Evolutionary conservation across 768 basidiomycete genomes (phyloP), one percentile per base, ranked within the genome.

Genomic region (Rossbeevera mucosa): DNA sequence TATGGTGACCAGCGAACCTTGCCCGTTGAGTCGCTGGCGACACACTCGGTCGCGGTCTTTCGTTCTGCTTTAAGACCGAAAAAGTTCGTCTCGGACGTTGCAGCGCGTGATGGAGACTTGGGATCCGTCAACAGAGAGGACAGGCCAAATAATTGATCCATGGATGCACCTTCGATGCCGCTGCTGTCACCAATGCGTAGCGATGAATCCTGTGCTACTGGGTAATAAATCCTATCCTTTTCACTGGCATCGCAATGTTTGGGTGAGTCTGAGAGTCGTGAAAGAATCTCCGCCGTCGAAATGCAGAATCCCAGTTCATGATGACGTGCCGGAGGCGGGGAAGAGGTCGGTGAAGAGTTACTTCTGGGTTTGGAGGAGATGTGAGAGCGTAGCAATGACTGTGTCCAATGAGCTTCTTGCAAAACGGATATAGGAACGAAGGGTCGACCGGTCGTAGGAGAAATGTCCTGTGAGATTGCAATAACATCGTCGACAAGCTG

Each of bases 401-500:
- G 83, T 24, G 73, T 75, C 93, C 93, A 97, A 56, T 86, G 83
- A 1, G 92, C 86, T 0, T 81, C 76, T 63, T 94, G 88, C 7
- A 95, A 67, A 7, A 83, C 73, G 2, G 75, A 61, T 29, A 86
- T 71, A 0, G 89, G 79, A 4, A 88, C 88, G 64, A 82, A 94
- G 0, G 83, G 79, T 14, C 74, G 76, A 4, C 79, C 76, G 0
- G 88, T 92, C 0, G 77, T 76, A 0, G 87, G 84, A 21, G 89
- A 94, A 30, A 82, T 72, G 60, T 95, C 90, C 49, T 76, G 75
- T 12, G 89, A 86, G 40, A 94, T 83, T 18, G 70, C 63, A 36
- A 89, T 80, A 26, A 95, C 74, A 64, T 94, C 88, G 22, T 94
- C 91, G 63, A 88, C 81, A 12, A 79, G 71, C 92, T 94, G 62